Evolutionary conservation across 306 rosid species (phyloP).

Genomic region (Senna siamea): DNA sequence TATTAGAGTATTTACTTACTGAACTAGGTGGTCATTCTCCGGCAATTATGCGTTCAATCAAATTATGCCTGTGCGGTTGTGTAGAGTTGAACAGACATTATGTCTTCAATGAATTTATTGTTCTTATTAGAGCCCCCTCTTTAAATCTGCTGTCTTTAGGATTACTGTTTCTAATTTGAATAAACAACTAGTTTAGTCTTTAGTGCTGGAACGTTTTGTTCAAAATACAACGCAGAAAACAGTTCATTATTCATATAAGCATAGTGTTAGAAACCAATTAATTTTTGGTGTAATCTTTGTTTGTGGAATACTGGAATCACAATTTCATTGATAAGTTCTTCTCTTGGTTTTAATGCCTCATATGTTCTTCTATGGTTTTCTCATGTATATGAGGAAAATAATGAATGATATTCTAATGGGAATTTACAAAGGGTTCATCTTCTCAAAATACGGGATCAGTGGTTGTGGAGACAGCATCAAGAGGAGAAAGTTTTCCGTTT

Average conservation of each 20-base stretch:
- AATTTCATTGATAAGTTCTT: not conserved
- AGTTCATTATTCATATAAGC: not conserved
- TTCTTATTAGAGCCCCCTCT: constrained; percentile 5
- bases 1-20: not conserved
- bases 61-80: not conserved
- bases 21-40: constrained; percentile 8
- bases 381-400: not conserved
- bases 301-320: not conserved
- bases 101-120: not conserved
- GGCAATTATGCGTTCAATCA: not conserved
- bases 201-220: not conserved
- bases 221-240: not conserved
- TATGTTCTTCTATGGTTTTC: constrained; percentile 1
- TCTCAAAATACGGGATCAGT: constrained; percentile 45
- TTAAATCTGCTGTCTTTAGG: constrained; percentile 12
- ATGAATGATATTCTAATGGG: constrained; percentile 33
- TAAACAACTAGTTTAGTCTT: not conserved
- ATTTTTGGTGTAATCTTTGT: not conserved
- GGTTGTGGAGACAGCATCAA: constrained; percentile 41
- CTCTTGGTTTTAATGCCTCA: constrained; percentile 13
- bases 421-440: constrained; percentile 42
- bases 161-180: not conserved
- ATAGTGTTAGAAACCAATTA: too few relatives aligned
- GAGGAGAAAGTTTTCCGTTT: constrained; percentile 43
- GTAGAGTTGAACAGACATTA: not conserved